Base-by-base conservation (phyloP, 108 stramenopile species). In the Epipyxis sp. region DNA sequence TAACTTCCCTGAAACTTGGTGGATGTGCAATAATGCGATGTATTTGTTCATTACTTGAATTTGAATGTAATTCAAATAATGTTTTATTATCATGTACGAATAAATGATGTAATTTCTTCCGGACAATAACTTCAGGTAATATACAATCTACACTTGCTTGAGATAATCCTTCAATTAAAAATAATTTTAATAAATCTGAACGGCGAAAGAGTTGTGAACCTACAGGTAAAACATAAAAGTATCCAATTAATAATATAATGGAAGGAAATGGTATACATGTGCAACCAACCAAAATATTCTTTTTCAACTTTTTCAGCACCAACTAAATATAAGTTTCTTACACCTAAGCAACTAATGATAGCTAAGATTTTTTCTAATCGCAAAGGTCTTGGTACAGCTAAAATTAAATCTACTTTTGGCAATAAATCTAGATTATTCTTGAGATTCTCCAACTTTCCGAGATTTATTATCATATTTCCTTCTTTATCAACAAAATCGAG, bases 221-320 rank as follows among this genome's bases (percentile, higher is more conserved):
- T n/a, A n/a, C n/a, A n/a, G n/a, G n/a, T n/a, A n/a, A n/a, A n/a
- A n/a, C n/a, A n/a, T n/a, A n/a, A n/a, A n/a, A n/a, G n/a, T n/a
- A n/a, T n/a, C n/a, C n/a, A n/a, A n/a, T n/a, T n/a, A n/a, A n/a
- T n/a, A n/a, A n/a, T n/a, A n/a, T n/a, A n/a, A n/a, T n/a, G n/a
- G n/a, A n/a, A n/a, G n/a, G n/a, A n/a, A n/a, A n/a, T n/a, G n/a
- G n/a, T n/a, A n/a, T n/a, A n/a, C n/a, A n/a, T n/a, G n/a, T n/a
- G n/a, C n/a, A n/a, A n/a, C n/a, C n/a, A 57, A 16, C 54, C 95
- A 79, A 94, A 96, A 82, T 96, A 96, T 46, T 91, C 90, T 79
- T 91, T 92, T 29, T 92, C 92, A 0, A 94, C 94, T 78, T 93
- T 91, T 41, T 59, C 43, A 0, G 91, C 89, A 42, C 79, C 84